Conservation (phyloP, 352 stramenopile genomes). For the Phytopythium vexans region DNA sequence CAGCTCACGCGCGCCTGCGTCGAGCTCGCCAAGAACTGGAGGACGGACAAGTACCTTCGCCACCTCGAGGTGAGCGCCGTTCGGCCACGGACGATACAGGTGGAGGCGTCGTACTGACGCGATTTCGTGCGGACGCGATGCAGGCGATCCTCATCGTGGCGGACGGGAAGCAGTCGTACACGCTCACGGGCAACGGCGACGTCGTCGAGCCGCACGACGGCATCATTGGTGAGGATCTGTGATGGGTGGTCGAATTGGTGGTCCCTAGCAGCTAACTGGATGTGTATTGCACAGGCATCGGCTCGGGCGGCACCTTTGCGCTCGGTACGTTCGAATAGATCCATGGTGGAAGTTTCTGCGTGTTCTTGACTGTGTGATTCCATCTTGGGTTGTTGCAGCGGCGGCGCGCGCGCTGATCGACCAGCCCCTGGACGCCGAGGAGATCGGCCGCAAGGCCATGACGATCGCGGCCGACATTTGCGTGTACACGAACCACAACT, state of each 20-base stretch:
- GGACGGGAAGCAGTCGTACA: conserved; percentile 95
- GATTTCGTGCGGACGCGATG: not conserved
- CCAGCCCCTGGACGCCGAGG: conserved; percentile 91
- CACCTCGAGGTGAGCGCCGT: conserved; percentile 81
- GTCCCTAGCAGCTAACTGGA: not conserved
- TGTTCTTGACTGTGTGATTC: not conserved
- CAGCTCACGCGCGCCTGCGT: conserved; percentile 97
- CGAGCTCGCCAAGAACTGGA: conserved; percentile 98
- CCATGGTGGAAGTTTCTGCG: not conserved
- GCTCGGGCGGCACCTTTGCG: conserved; percentile 91
- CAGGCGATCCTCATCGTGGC: conserved; percentile 92
- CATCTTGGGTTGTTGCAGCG: conserved; percentile 37
- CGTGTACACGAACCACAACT: conserved; percentile 98
- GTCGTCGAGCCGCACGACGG: conserved; percentile 96
- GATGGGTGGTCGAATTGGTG: not conserved
- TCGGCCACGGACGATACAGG: too few species aligned
- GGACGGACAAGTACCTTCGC: conserved; percentile 98
- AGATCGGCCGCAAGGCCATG: conserved; percentile 93
- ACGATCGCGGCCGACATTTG: conserved; percentile 97
- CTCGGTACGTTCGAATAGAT: conserved; percentile 64
- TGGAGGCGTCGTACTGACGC: conserved; percentile 3
- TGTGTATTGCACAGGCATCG: conserved; percentile 57
- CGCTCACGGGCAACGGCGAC: conserved; percentile 98
- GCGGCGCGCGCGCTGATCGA: conserved; percentile 95
- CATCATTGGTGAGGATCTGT: conserved; percentile 70